Conservation (phyloP, 2,329 filamentous ascomycete species). For the Pyricularia sp. region DNA sequence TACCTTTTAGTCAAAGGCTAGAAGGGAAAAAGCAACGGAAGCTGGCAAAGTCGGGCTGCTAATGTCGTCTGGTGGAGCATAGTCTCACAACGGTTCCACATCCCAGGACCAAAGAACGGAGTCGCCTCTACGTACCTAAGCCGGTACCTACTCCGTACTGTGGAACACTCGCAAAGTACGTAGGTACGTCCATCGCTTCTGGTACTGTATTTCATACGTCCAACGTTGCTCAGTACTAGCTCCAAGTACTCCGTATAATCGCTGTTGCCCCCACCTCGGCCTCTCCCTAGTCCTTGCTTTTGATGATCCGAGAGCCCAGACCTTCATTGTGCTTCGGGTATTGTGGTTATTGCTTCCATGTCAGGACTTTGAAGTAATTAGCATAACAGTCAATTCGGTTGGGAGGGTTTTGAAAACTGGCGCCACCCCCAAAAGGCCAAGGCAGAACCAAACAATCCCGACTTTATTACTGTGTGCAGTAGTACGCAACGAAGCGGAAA, state of each 20-base stretch:
- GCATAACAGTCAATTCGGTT: background rate
- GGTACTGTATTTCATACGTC: background rate
- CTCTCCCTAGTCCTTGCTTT: background rate
- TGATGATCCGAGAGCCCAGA: background rate
- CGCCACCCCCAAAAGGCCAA: background rate
- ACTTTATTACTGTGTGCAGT: background rate
- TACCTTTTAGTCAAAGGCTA: background rate
- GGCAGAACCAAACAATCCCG: background rate
- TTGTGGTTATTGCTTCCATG: background rate
- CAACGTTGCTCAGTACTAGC: background rate
- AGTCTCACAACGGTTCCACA: background rate
- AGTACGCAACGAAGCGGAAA: background rate
- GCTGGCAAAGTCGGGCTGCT: background rate
- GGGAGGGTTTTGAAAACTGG: background rate
- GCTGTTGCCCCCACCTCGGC: background rate
- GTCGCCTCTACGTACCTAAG: background rate
- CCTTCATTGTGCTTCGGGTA: background rate
- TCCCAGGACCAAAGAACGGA: background rate
- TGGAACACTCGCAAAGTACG: background rate
- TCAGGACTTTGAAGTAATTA: background rate
- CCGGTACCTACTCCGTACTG: no score
- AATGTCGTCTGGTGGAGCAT: background rate
- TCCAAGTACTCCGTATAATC: background rate
- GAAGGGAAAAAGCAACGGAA: background rate
- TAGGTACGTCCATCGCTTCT: background rate